Evolutionary conservation across 2,329 filamentous ascomycete genomes (phyloP), one percentile per base, ranked within the genome.

Genomic region (Penicillium sp.): DNA sequence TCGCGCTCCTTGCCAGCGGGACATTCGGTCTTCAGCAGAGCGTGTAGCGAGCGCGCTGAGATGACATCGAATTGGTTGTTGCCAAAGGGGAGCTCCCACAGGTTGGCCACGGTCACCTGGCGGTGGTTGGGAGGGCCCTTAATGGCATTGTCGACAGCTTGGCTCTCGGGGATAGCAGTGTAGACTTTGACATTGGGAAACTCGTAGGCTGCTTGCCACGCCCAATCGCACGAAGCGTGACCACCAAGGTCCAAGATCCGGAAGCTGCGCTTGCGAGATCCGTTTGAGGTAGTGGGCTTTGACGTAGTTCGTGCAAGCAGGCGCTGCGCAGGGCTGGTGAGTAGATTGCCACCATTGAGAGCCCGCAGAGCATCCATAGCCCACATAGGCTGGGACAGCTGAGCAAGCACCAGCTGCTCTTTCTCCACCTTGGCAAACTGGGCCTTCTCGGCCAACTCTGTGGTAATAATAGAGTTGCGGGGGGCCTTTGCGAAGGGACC

Each of bases 31-130:
- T 93, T 94, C 65, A 99, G 84, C 36, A 95, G 82, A 49, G 87
- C 84, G 74, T 96, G 90, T 44, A 99, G 82, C 53, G 92, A 90
- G 34, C 93, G 88, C 1, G 92, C 91, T 2, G 90, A 96, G 66
- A 99, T 84, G 60, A 97, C 84, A 67, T 97, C 93, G 67, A 99
- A 99, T 70, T 92, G 86, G 61, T 86, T 84, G 66, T 90, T 84
- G 7, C 85, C 84, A 75, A 97, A 99, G 0, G 94, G 94, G 1
- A 99, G 82, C 56, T 84, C 84, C 73, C 87, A 91, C 11, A 96
- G 79, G 47, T 85, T 84, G 36, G 89, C 81, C 2, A 97, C 90
- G 2, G 86, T 85, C 26, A 95, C 85, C 64, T 90, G 88, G 57
- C 88, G 85, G 77, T 97, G 93, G 74, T 99, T 99, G 32, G 84